A percentile compares a stretch with the other conserved stretches of the same genome.
phyloP scores from a whole-genome alignment of 1,284 basidiomycete species.

The Sutorius eximius region DNA sequence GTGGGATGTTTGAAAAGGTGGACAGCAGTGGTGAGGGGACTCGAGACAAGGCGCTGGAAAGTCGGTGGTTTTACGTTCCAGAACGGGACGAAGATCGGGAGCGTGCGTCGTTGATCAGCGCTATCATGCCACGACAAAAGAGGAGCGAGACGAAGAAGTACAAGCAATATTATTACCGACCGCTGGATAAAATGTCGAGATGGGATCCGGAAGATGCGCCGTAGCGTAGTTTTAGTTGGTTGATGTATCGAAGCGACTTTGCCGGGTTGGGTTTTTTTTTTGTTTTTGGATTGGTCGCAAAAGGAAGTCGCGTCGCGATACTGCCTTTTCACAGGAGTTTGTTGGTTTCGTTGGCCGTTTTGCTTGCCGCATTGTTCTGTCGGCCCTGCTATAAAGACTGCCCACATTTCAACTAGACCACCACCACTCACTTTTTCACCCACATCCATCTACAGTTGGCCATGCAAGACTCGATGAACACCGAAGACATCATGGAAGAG shows the following conservation, averaged over 20 bases:
- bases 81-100: conserved; percentile 69
- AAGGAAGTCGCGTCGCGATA: conserved; percentile 14
- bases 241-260: conserved; percentile 24
- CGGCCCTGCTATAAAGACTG: conserved; percentile 19
- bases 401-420: background rate
- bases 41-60: conserved; percentile 51
- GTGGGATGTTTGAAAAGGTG: conserved; percentile 70
- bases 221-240: conserved; percentile 6
- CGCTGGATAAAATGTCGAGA: conserved; percentile 59
- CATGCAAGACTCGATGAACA: conserved; percentile 29
- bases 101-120: conserved; percentile 59
- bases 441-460: background rate
- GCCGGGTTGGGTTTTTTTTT: too few relatives aligned
- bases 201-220: conserved; percentile 63
- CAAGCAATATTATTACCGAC: conserved; percentile 79
- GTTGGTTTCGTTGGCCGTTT: conserved; percentile 10
- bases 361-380: conserved; percentile 21
- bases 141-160: conserved; percentile 73
- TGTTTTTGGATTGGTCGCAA: background rate
- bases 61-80: conserved; percentile 76
- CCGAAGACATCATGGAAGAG: conserved; percentile 32
- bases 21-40: conserved; percentile 57
- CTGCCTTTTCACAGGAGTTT: conserved; percentile 21
- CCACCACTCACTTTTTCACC: background rate
- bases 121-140: conserved; percentile 74